Evolutionary conservation across 2,329 filamentous ascomycete genomes (phyloP), one percentile per base, ranked within the genome.

Genomic region (Pseudocercospora crystallina): DNA sequence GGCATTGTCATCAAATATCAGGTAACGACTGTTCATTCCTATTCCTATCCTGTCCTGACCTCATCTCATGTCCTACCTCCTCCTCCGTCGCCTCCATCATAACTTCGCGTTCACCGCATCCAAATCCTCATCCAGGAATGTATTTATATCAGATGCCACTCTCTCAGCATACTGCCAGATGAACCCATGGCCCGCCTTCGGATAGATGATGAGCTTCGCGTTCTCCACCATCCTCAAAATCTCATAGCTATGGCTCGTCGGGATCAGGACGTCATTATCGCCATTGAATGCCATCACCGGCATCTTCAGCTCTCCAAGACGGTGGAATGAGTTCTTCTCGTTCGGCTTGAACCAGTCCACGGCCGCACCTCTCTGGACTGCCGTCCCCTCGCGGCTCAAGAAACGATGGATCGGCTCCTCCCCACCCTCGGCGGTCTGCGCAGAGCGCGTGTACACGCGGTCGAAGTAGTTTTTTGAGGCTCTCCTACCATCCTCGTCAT

Each of bases 131-230:
- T 47, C 35, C 36, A 47, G 30, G 35, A 47, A 40, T 1, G 30
- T 32, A 8, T 39, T 39, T 2, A 41, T n/a, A 26, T 40, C 45
- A 26, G 26, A 35, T 2, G 45, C 36, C 35, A 47, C 35, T 26
- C 26, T 40, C 35, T 42, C 31, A 15, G 43, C 43, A 31, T 51
- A 42, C 43, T 47, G 49, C 30, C 36, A 51, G 14, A 46, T 33
- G 17, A 51, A 51, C 11, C 43, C 49, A 47, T 51, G 49, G 8
- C 49, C 43, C 41, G 33, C 31, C 26, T 47, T 47, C 12, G 49
- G 35, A 34, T 51, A 47, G 12, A 51, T 37, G 37, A 51, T 41
- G 29, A 51, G 29, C 37, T 51, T 36, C 9, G 35, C 49, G n/a
- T 51, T 47, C 36, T 33, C 29, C 11, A 47, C 41, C n/a, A 36